These are phyloP conservation scores for Eimeria acervulina DNA, from an alignment of 169 alveolate genomes.

Conservation along the genomic window DNA sequence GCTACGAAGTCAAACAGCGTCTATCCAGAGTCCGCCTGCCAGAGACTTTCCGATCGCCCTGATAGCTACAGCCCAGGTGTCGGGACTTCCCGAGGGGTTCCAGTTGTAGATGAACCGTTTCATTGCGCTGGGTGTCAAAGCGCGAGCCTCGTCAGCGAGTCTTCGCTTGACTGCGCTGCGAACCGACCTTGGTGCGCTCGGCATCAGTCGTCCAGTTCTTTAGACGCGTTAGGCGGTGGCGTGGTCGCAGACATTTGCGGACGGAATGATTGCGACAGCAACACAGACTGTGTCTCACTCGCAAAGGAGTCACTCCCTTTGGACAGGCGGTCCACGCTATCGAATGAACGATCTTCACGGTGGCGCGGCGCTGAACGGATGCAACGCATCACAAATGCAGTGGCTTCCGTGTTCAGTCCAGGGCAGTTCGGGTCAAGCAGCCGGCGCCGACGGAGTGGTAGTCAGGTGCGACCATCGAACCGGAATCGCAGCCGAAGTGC, in stretches of 20 bases:
- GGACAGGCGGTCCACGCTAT: slow-evolving; percentile 54
- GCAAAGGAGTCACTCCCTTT: slow-evolving; percentile 48
- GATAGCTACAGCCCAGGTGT: not conserved
- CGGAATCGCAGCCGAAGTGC: slow-evolving; percentile 60
- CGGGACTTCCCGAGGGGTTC: slow-evolving; percentile 27
- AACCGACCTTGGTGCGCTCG: slow-evolving; percentile 16
- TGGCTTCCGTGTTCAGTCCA: slow-evolving; percentile 54
- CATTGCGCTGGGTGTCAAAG: slow-evolving; percentile 56
- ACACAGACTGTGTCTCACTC: slow-evolving; percentile 13
- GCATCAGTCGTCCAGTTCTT: slow-evolving; percentile 47
- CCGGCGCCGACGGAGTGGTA: slow-evolving; percentile 44
- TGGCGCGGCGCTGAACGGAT: slow-evolving; percentile 65
- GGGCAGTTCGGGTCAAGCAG: slow-evolving; percentile 47
- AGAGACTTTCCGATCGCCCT: not conserved
- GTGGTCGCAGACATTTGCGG: not conserved
- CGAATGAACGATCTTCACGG: slow-evolving; percentile 66
- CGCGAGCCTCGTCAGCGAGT: slow-evolving; percentile 64
- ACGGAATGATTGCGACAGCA: slow-evolving; percentile 37
- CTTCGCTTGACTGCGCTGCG: slow-evolving; percentile 35
- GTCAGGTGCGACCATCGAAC: slow-evolving; percentile 27
- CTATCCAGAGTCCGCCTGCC: not conserved
- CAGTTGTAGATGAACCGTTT: slow-evolving; percentile 52
- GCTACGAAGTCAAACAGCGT: not conserved
- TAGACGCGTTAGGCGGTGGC: slow-evolving; percentile 38
- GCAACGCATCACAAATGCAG: slow-evolving; percentile 76